Evolutionary conservation across 805 yeast species (phyloP).

Genomic region (Schizosaccharomyces japonicus): DNA sequence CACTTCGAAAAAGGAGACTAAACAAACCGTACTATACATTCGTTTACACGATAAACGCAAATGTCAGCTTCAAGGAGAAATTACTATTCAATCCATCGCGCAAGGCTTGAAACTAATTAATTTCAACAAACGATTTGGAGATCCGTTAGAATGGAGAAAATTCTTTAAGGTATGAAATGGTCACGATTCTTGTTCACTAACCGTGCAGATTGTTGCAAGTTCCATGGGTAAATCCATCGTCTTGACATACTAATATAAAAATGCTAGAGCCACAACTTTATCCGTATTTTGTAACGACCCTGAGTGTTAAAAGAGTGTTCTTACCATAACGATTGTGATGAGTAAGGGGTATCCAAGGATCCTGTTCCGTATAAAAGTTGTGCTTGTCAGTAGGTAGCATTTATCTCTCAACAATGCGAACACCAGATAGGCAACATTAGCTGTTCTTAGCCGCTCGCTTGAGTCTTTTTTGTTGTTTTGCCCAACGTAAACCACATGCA

Average conservation of each 20-base stretch:
- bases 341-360: no score
- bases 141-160: conserved; percentile 53
- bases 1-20: conserved; percentile 8
- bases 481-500: conserved; percentile 61
- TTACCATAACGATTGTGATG: no score
- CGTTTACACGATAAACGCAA: conserved; percentile 25
- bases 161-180: conserved; percentile 24
- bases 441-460: no score
- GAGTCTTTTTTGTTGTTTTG: conserved; percentile 16
- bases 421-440: no score
- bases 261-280: no score
- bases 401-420: no score
- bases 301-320: no score
- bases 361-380: no score
- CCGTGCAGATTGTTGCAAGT: neutral
- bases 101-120: conserved; percentile 10
- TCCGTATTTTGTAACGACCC: no score
- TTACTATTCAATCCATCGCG: conserved; percentile 21
- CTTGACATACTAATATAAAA: no score
- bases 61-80: conserved; percentile 24
- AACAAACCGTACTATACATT: conserved; percentile 14
- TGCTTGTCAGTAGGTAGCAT: no score
- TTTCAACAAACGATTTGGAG: conserved; percentile 20
- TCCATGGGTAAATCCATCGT: neutral
- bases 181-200: neutral